A percentile compares a stretch with the other conserved stretches of the same genome.
phyloP scores from a whole-genome alignment of 2,329 filamentous ascomycete species.

The Biscogniauxia mediterranea region DNA sequence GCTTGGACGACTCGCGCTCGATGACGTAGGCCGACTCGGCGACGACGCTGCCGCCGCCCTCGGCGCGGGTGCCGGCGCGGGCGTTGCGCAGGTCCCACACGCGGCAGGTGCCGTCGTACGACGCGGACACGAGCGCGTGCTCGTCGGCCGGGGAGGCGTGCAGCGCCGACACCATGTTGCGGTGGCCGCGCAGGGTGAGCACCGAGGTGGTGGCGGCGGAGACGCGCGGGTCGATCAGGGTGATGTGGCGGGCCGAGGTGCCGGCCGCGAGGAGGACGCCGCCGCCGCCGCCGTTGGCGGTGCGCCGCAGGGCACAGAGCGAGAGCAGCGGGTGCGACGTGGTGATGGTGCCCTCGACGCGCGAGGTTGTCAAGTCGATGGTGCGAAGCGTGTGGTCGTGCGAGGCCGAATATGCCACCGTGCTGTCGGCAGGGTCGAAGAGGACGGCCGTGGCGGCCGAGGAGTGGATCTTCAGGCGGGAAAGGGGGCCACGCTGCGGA shows the following conservation, averaged over 20 bases:
- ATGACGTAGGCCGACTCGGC: constrained; percentile 75
- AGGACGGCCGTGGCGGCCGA: constrained; percentile 74
- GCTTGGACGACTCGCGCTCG: constrained; percentile 68
- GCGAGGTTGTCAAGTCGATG: constrained; percentile 81
- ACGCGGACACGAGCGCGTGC: constrained; percentile 84
- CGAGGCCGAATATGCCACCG: constrained; percentile 86
- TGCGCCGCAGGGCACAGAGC: constrained; percentile 67
- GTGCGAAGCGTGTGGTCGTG: constrained; percentile 90
- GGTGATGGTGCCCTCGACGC: constrained; percentile 76
- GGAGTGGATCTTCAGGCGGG: constrained; percentile 69
- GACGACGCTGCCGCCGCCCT: constrained; percentile 63
- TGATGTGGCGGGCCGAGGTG: constrained; percentile 82
- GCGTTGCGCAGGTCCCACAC: constrained; percentile 89
- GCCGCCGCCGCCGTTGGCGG: constrained; percentile 46
- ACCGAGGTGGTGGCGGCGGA: constrained; percentile 74
- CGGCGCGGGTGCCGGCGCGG: constrained; percentile 56
- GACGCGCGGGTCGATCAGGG: constrained; percentile 85
- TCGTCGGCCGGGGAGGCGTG: constrained; percentile 57
- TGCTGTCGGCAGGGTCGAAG: constrained; percentile 82
- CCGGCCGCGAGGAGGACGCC: constrained; percentile 63
- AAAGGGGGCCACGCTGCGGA: constrained; percentile 74
- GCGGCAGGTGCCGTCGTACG: constrained; percentile 86
- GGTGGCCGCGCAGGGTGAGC: constrained; percentile 89
- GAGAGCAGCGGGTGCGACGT: constrained; percentile 83
- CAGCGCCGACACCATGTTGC: constrained; percentile 64